Evolutionary conservation across 768 basidiomycete genomes (phyloP).

Genomic region (Hericium rajendrae): DNA sequence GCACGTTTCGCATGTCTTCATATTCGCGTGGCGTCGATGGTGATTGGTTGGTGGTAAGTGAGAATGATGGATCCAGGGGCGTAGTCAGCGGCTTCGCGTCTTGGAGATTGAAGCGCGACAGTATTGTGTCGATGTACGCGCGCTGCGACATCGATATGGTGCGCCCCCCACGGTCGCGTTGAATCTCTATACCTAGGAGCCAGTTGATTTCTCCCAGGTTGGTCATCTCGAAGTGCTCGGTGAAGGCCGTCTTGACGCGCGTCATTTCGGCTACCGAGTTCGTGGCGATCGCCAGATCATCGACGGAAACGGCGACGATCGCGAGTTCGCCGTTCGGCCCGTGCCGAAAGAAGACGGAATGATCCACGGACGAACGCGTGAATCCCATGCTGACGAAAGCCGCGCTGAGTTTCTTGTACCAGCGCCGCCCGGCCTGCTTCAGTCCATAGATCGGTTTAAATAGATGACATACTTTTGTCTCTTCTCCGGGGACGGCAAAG

Average conservation of each 20-base stretch:
- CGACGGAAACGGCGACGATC: too few species aligned
- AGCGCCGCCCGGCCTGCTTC: slow-evolving; percentile 25
- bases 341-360: neutral
- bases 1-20: slow-evolving; percentile 6
- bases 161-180: neutral
- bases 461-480: slow-evolving; percentile 14
- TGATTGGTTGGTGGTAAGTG: neutral
- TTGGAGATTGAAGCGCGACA: slow-evolving; percentile 14
- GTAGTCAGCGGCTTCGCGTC: slow-evolving; percentile 17
- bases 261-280: too few species aligned
- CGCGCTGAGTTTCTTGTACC: slow-evolving; percentile 19
- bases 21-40: neutral
- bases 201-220: slow-evolving; percentile 1
- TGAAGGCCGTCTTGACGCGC: neutral
- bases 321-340: too few species aligned
- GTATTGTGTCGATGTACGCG: slow-evolving; percentile 20
- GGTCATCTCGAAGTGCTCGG: neutral
- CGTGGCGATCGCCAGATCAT: too few species aligned
- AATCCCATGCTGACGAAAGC: neutral
- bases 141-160: slow-evolving; percentile 21
- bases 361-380: neutral
- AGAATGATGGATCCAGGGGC: slow-evolving; percentile 16
- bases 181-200: slow-evolving; percentile 4
- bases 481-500: slow-evolving; percentile 2
- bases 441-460: slow-evolving; percentile 28